These are phyloP conservation scores for Rutstroemia sp. DNA, from an alignment of 2,329 filamentous ascomycete species.

Conservation along the genomic window DNA sequence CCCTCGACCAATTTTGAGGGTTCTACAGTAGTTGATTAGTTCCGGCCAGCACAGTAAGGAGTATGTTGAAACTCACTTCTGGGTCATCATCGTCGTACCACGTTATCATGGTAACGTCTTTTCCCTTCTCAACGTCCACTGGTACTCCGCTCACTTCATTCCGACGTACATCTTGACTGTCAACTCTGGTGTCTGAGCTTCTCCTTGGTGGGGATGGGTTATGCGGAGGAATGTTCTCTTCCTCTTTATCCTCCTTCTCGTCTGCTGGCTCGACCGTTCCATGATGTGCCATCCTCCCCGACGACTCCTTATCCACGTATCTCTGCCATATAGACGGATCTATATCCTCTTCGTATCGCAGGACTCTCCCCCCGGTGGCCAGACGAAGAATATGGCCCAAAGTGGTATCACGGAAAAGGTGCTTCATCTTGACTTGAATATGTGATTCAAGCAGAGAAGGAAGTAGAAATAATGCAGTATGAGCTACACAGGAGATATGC, in stretches of 20 bases:
- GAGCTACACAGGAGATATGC: background rate
- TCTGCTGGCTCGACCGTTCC: background rate
- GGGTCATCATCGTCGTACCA: constrained; percentile 44
- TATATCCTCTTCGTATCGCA: background rate
- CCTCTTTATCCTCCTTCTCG: background rate
- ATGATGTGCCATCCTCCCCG: background rate
- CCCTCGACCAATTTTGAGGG: constrained; percentile 44
- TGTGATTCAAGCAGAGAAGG: background rate
- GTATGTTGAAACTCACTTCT: constrained; percentile 26
- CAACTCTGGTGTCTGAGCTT: background rate
- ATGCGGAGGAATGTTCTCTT: background rate
- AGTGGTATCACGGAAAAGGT: constrained; percentile 1
- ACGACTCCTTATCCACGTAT: background rate
- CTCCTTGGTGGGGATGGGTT: background rate
- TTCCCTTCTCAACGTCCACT: constrained; percentile 32
- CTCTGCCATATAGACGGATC: background rate
- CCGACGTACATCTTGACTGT: background rate
- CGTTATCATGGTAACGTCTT: constrained; percentile 40
- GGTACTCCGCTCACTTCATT: background rate
- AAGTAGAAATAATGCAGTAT: background rate
- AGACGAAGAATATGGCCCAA: background rate
- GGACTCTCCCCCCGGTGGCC: background rate
- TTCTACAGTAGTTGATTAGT: constrained; percentile 36
- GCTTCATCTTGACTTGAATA: background rate
- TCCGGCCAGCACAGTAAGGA: background rate